phyloP scores from a whole-genome alignment of 2,329 filamentous ascomycete species.

The Monilinia fructicola region DNA sequence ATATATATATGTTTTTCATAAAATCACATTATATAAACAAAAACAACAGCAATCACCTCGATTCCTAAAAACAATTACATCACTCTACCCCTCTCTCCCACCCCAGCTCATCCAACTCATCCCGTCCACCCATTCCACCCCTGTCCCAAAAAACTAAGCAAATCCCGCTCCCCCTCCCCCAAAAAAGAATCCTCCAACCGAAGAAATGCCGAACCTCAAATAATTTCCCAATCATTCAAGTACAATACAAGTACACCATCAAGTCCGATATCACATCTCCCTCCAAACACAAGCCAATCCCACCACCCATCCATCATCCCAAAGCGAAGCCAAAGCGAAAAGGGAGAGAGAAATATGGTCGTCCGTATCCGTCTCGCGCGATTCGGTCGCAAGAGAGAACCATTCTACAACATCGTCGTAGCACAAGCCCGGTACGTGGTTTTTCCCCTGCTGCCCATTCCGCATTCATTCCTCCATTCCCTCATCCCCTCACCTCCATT shows the following conservation, averaged over 20 bases:
- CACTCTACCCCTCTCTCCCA: neutral
- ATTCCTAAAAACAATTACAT: constrained; percentile 12
- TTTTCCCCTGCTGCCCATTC: too few species aligned
- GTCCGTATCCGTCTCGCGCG: constrained; percentile 90
- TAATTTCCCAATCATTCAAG: constrained; percentile 12
- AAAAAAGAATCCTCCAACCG: neutral
- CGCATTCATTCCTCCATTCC: too few species aligned
- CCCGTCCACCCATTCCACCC: neutral
- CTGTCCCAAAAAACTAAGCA: too few species aligned
- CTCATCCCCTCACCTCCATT: too few species aligned
- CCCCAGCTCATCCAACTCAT: too few species aligned
- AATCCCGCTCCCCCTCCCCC: neutral
- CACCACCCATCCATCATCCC: constrained; percentile 6
- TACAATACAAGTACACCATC: too few species aligned
- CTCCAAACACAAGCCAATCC: neutral
- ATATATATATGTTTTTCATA: too few species aligned
- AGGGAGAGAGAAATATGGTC: constrained; percentile 65
- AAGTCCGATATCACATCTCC: neutral
- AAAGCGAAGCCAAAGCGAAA: constrained; percentile 46
- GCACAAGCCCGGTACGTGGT: constrained; percentile 76
- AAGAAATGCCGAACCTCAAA: constrained; percentile 4
- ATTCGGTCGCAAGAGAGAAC: constrained; percentile 83
- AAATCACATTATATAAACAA: neutral
- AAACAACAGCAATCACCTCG: neutral
- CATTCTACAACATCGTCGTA: constrained; percentile 97